Percentiles rank a stretch among this genome's conserved stretches.
These are phyloP conservation scores for Asterionellopsis glacialis DNA, from an alignment of 108 stramenopile species.

Conservation along the genomic window DNA sequence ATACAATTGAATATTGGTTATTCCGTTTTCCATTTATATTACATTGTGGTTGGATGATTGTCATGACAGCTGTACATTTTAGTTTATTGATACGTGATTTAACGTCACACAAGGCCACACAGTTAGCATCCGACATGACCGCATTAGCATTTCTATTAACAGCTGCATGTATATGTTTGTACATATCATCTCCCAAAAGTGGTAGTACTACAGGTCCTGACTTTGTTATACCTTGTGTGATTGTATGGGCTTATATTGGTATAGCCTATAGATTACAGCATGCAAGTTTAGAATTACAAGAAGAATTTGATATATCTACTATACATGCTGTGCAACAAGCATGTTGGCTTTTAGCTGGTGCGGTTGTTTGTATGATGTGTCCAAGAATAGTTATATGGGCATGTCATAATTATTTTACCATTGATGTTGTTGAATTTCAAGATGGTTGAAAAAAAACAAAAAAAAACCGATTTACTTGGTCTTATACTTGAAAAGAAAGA, in stretches of 20 bases:
- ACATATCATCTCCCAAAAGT: slow-evolving; percentile 13
- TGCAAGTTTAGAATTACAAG: slow-evolving; percentile 21
- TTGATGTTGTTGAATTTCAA: slow-evolving; percentile 40
- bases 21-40: slow-evolving; percentile 58
- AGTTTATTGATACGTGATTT: slow-evolving; percentile 34
- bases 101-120: slow-evolving; percentile 14
- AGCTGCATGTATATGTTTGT: slow-evolving; percentile 30
- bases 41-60: slow-evolving; percentile 46
- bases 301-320: slow-evolving; percentile 25
- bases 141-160: slow-evolving; percentile 33
- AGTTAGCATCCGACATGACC: slow-evolving; percentile 44
- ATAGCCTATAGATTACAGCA: slow-evolving; percentile 25
- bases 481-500: too few relatives aligned
- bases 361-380: slow-evolving; percentile 25
- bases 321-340: slow-evolving; percentile 34
- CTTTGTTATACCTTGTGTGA: slow-evolving; percentile 46
- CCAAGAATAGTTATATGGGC: slow-evolving; percentile 39
- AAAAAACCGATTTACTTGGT: too few relatives aligned
- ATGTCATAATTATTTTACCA: slow-evolving; percentile 43
- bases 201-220: too few relatives aligned
- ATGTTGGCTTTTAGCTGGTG: slow-evolving; percentile 32
- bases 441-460: slow-evolving; percentile 2
- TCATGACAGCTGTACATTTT: slow-evolving; percentile 36
- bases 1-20: slow-evolving; percentile 38
- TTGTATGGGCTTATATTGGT: slow-evolving; percentile 27